These are phyloP conservation scores for Dendrobium chrysotoxum DNA, from an alignment of 106 monocot species.

Conservation along the genomic window DNA sequence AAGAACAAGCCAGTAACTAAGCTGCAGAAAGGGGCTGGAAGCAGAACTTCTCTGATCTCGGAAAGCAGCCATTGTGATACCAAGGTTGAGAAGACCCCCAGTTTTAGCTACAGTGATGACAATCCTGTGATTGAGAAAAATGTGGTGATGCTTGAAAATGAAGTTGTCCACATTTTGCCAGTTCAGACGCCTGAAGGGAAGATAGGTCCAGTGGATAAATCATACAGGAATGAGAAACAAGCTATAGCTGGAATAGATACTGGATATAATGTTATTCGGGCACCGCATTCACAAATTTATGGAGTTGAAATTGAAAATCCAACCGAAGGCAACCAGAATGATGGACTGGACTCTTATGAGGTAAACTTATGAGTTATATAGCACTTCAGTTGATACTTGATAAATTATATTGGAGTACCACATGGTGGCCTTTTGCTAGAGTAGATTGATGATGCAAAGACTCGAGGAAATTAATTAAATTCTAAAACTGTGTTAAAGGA, in stretches of 20 bases:
- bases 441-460: background rate
- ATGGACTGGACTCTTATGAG: conserved; percentile 11
- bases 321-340: conserved; percentile 5
- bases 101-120: conserved; percentile 39
- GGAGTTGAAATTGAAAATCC: conserved; percentile 17
- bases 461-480: background rate
- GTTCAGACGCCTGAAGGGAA: conserved; percentile 12
- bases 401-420: background rate
- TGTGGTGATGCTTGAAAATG: conserved; percentile 74
- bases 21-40: conserved; percentile 31
- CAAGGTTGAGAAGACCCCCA: conserved; percentile 10
- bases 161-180: conserved; percentile 17
- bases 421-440: background rate
- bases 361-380: background rate
- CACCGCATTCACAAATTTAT: conserved; percentile 37
- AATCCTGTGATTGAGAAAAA: conserved; percentile 74
- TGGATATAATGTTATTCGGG: conserved; percentile 39
- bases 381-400: background rate
- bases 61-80: conserved; percentile 16
- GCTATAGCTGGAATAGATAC: conserved; percentile 22
- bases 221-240: conserved; percentile 12
- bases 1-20: conserved; percentile 12
- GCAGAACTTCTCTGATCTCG: conserved; percentile 9
- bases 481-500: background rate
- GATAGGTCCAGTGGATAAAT: conserved; percentile 11